These are phyloP conservation scores for Steccherinum ochraceum DNA, from an alignment of 768 basidiomycete genomes.

Conservation along the genomic window DNA sequence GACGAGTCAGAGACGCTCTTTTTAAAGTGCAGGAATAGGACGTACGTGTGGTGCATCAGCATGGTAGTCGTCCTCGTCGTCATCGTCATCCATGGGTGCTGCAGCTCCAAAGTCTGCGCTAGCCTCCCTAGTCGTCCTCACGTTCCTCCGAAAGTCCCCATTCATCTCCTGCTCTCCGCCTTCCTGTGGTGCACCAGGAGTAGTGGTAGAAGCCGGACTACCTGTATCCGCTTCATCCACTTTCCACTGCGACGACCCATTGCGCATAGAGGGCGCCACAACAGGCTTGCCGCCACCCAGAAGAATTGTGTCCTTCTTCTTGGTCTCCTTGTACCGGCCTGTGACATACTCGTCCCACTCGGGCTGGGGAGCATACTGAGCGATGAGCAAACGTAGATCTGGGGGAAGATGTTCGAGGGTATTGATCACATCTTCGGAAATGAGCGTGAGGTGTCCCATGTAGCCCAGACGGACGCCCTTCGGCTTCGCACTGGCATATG, in stretches of 20 bases:
- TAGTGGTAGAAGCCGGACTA: constrained; percentile 13
- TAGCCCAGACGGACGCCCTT: constrained; percentile 83
- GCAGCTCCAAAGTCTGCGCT: constrained; percentile 61
- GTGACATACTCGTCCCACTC: constrained; percentile 90
- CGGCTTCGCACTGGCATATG: constrained; percentile 48
- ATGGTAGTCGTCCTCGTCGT: constrained; percentile 36
- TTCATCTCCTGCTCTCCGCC: constrained; percentile 24
- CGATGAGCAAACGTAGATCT: constrained; percentile 62
- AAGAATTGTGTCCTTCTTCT: constrained; percentile 68
- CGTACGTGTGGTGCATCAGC: constrained; percentile 41
- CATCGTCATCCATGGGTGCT: constrained; percentile 39
- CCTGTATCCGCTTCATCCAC: constrained; percentile 51
- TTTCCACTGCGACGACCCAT: constrained; percentile 60
- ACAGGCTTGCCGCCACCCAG: constrained; percentile 85
- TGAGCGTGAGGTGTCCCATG: constrained; percentile 95
- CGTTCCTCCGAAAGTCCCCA: constrained; percentile 55
- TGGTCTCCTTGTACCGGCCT: constrained; percentile 81
- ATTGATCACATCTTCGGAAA: constrained; percentile 90
- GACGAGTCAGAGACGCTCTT: too few species aligned
- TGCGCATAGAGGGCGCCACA: constrained; percentile 43
- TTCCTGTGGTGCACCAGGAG: constrained; percentile 8
- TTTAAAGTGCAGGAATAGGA: too few species aligned
- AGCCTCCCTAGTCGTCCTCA: constrained; percentile 38
- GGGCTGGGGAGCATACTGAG: constrained; percentile 63
- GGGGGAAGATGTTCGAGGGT: constrained; percentile 84